These are phyloP conservation scores for Megacollybia platyphylla DNA, from an alignment of 1,284 basidiomycete species.

Conservation along the genomic window DNA sequence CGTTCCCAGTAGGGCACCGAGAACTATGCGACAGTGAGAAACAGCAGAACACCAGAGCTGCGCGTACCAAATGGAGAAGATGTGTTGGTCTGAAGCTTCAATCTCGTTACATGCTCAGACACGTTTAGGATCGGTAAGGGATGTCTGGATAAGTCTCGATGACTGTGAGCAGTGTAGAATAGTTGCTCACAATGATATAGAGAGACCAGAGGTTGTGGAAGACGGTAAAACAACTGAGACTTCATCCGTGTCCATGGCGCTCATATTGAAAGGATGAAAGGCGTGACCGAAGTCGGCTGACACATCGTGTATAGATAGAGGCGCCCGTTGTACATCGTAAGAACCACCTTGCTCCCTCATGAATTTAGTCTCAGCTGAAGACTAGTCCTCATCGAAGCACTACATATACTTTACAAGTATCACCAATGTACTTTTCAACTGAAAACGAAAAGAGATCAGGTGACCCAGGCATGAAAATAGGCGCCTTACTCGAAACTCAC, in stretches of 20 bases:
- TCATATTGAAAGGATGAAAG: slow-evolving; percentile 23
- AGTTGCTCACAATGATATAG: slow-evolving; percentile 50
- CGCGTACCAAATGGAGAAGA: slow-evolving; percentile 52
- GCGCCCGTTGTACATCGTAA: too few species aligned
- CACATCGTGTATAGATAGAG: too few species aligned
- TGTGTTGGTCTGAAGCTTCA: slow-evolving; percentile 59
- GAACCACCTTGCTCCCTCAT: too few species aligned
- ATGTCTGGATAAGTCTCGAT: slow-evolving; percentile 46
- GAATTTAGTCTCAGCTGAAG: neutral
- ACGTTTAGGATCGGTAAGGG: slow-evolving; percentile 94
- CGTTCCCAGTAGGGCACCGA: slow-evolving; percentile 90
- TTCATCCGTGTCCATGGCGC: slow-evolving; percentile 68
- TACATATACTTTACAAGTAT: too few species aligned
- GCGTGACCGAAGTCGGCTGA: too few species aligned
- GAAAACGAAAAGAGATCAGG: too few species aligned
- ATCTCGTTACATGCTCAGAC: slow-evolving; percentile 87
- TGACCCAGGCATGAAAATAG: too few species aligned
- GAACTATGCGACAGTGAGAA: slow-evolving; percentile 35
- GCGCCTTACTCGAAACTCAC: too few species aligned
- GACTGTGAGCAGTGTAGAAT: slow-evolving; percentile 1
- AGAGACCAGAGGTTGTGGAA: slow-evolving; percentile 54
- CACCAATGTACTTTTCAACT: too few species aligned
- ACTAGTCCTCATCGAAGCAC: too few species aligned
- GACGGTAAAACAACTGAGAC: slow-evolving; percentile 59
- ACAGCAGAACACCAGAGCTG: neutral